phyloP scores from a whole-genome alignment of 768 basidiomycete species.

The Boletus sensibilis region DNA sequence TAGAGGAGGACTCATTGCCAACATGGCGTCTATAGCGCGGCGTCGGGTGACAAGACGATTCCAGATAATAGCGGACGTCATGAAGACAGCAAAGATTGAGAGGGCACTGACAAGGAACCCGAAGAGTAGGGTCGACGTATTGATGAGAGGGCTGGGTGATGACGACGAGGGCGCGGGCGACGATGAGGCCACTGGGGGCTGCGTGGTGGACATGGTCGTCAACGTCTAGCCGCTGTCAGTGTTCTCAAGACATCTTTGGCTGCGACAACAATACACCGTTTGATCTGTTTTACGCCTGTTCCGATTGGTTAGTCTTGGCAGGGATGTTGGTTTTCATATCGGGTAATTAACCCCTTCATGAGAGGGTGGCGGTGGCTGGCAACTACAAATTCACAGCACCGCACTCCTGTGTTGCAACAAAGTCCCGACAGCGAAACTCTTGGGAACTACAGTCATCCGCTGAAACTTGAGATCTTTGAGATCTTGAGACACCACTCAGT shows the following conservation, averaged over 20 bases:
- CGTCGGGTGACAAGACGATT: slow-evolving; percentile 34
- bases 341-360: slow-evolving; percentile 1
- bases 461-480: too few relatives aligned
- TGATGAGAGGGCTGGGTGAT: neutral
- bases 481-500: too few relatives aligned
- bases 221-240: slow-evolving; percentile 3
- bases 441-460: too few relatives aligned
- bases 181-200: neutral
- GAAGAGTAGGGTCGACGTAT: slow-evolving; percentile 30
- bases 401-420: neutral
- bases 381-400: neutral
- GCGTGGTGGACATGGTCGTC: slow-evolving; percentile 26
- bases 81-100: slow-evolving; percentile 32
- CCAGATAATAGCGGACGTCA: slow-evolving; percentile 31
- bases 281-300: slow-evolving; percentile 1
- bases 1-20: neutral
- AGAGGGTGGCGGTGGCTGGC: neutral
- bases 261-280: neutral
- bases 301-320: slow-evolving; percentile 20
- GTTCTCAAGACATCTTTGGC: slow-evolving; percentile 14
- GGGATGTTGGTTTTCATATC: neutral
- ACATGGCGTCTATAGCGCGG: slow-evolving; percentile 25
- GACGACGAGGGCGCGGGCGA: slow-evolving; percentile 4
- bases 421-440: neutral
- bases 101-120: slow-evolving; percentile 34